A percentile compares a stretch with the other conserved stretches of the same genome.
phyloP scores from a whole-genome alignment of 2,329 filamentous ascomycete genomes.

The Colletotrichum phormii region DNA sequence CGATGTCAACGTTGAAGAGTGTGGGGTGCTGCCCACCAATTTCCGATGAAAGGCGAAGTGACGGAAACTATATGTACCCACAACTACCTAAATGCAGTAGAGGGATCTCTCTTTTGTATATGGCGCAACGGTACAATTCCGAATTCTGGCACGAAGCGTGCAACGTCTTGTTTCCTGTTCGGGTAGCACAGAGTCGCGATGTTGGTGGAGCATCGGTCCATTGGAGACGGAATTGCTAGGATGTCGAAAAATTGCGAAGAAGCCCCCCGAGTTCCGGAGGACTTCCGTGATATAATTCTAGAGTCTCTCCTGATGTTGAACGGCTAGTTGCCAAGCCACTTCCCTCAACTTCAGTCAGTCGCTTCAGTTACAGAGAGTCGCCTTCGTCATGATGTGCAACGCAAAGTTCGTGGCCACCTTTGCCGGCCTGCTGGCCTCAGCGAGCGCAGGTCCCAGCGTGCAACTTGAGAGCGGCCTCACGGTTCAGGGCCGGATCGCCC shows the following conservation, averaged over 20 bases:
- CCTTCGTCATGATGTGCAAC: constrained; percentile 24
- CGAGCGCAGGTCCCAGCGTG: constrained; percentile 29
- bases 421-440: constrained; percentile 22
- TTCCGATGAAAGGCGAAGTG: constrained; percentile 27
- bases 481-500: constrained; percentile 26
- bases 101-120: too few species aligned
- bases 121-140: too few species aligned
- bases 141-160: too few species aligned
- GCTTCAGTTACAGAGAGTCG: background rate
- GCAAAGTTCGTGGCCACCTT: constrained; percentile 25
- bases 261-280: constrained; percentile 19
- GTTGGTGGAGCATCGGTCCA: constrained; percentile 20
- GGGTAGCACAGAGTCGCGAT: constrained; percentile 15
- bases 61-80: too few species aligned
- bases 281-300: background rate
- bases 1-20: constrained; percentile 3
- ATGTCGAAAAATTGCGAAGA: background rate
- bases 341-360: background rate
- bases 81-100: too few species aligned
- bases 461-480: constrained; percentile 25
- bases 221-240: background rate
- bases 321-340: background rate
- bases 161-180: background rate
- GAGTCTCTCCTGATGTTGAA: background rate
- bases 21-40: constrained; percentile 26